These are phyloP conservation scores for Anthostomella pinea DNA, from an alignment of 2,329 filamentous ascomycete species.

Conservation along the genomic window DNA sequence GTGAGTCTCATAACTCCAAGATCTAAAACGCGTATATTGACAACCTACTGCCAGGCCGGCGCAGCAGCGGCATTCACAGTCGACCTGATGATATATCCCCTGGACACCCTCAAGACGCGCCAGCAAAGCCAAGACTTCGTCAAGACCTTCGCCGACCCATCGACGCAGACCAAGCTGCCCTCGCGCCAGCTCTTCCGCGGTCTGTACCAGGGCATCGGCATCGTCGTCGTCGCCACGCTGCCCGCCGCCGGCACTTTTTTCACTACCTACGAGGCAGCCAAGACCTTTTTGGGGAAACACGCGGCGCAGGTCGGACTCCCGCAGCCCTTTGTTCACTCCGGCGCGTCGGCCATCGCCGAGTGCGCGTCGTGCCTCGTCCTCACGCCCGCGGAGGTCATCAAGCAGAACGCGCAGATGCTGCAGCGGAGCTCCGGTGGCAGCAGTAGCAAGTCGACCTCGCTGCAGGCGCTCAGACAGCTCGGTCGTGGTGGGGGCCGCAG, in stretches of 20 bases:
- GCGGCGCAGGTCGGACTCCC: conserved; percentile 54
- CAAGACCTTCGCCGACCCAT: conserved; percentile 59
- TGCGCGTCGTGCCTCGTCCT: conserved; percentile 82
- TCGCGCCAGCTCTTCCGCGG: conserved; percentile 58
- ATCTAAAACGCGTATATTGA: too few relatives aligned
- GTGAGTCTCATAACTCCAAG: conserved; percentile 25
- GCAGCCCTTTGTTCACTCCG: conserved; percentile 66
- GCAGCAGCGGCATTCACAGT: conserved; percentile 83
- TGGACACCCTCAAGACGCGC: conserved; percentile 87
- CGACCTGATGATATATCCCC: conserved; percentile 79
- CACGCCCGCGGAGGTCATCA: conserved; percentile 85
- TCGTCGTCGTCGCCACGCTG: conserved; percentile 80
- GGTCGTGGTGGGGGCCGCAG: conserved; percentile 57
- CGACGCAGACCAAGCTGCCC: conserved; percentile 48
- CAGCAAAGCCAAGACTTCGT: conserved; percentile 76
- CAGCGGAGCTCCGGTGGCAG: conserved; percentile 22
- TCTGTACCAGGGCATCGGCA: conserved; percentile 83
- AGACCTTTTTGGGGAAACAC: conserved; percentile 55
- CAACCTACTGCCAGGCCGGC: conserved; percentile 60
- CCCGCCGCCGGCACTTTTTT: conserved; percentile 84
- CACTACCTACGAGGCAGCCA: conserved; percentile 80
- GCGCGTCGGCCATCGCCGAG: conserved; percentile 74
- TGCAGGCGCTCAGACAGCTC: conserved; percentile 47
- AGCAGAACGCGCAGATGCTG: conserved; percentile 91
- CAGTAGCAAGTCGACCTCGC: conserved; percentile 37